phyloP scores from a whole-genome alignment of 164 flowering plant genomes.

The Dillenia suffruticosa region DNA sequence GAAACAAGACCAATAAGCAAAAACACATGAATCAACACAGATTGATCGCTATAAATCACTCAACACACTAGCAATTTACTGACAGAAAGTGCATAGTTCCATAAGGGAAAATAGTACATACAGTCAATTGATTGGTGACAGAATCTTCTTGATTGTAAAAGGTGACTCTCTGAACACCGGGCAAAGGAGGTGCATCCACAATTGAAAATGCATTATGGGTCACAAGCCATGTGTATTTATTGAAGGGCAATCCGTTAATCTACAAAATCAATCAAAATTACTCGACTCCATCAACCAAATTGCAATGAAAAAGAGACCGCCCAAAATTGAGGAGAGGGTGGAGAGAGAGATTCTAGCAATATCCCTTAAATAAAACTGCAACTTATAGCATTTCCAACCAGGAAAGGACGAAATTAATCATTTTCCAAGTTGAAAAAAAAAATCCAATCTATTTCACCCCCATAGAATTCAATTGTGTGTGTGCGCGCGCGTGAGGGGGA shows the following conservation, averaged over 20 bases:
- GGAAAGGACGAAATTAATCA: no score
- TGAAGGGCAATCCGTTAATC: slow-evolving; percentile 86
- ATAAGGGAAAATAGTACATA: slow-evolving; percentile 23
- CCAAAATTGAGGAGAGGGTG: not conserved
- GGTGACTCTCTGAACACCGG: slow-evolving; percentile 73
- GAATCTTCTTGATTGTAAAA: slow-evolving; percentile 93
- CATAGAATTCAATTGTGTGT: no score
- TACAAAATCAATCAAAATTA: slow-evolving; percentile 16
- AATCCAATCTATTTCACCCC: no score
- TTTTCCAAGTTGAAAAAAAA: no score
- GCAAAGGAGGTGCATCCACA: slow-evolving; percentile 63
- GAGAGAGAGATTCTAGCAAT: not conserved
- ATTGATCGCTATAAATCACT: not conserved
- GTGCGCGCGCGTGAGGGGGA: no score
- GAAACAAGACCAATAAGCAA: slow-evolving; percentile 17
- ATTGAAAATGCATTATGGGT: slow-evolving; percentile 94
- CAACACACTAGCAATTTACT: slow-evolving; percentile 8
- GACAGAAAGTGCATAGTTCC: not conserved
- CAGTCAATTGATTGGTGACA: slow-evolving; percentile 82
- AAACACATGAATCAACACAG: not conserved
- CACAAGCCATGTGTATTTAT: slow-evolving; percentile 90
- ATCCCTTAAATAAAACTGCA: no score
- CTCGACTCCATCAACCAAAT: not conserved
- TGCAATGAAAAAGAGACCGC: not conserved
- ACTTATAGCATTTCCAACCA: no score